phyloP scores from a whole-genome alignment of 306 rosid species.

The Castanospermum australe region DNA sequence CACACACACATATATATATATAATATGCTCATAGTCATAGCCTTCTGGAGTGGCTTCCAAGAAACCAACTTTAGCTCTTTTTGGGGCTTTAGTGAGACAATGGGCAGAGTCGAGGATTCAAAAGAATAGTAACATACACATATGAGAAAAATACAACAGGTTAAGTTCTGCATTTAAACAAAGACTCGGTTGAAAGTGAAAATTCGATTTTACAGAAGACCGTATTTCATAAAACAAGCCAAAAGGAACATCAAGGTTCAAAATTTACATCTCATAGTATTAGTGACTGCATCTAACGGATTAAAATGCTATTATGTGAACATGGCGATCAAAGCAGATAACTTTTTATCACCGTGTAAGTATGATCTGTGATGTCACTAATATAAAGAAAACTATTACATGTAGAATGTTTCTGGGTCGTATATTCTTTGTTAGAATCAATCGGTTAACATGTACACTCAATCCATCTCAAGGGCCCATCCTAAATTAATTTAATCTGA shows the following conservation, averaged over 20 bases:
- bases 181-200: not conserved
- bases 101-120: conserved; percentile 24
- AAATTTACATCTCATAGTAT: conserved; percentile 16
- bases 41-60: conserved; percentile 72
- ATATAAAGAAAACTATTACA: not conserved
- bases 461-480: conserved; percentile 9
- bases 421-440: not conserved
- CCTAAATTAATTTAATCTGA: not conserved
- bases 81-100: conserved; percentile 12
- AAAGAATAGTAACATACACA: not conserved
- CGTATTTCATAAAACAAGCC: not conserved
- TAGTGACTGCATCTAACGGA: not conserved
- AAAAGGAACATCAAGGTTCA: not conserved
- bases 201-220: not conserved
- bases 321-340: not conserved
- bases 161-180: not conserved
- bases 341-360: not conserved
- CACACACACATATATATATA: not conserved
- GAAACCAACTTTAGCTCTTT: conserved; percentile 61
- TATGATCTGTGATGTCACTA: conserved; percentile 9
- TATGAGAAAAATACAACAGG: not conserved
- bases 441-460: conserved; percentile 4
- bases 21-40: not conserved
- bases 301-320: not conserved
- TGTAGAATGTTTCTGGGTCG: not conserved